These are phyloP conservation scores for Angomonas ambiguus DNA, from an alignment of 208 protist species.

Conservation along the genomic window DNA sequence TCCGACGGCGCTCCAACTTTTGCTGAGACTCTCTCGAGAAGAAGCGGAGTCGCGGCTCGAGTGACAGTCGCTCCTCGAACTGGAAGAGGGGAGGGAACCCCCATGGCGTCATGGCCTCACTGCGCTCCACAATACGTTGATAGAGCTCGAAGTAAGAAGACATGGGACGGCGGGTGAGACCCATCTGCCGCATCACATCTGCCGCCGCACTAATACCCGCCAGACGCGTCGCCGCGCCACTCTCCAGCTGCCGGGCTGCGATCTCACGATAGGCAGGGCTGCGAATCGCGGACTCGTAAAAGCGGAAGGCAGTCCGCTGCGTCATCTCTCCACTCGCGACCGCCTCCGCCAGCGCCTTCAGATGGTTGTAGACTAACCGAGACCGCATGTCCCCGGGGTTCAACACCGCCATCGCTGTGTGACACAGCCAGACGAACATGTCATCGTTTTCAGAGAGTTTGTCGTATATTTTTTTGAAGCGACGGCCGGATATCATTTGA, in stretches of 20 bases:
- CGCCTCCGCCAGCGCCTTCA: conserved; percentile 80
- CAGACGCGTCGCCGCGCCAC: conserved; percentile 73
- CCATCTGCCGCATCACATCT: conserved; percentile 85
- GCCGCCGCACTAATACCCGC: conserved; percentile 82
- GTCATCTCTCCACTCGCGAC: conserved; percentile 83
- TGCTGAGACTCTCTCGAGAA: conserved; percentile 80
- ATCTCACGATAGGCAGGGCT: conserved; percentile 85
- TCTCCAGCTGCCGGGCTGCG: conserved; percentile 75
- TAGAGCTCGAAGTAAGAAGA: conserved; percentile 89
- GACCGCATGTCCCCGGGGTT: conserved; percentile 89
- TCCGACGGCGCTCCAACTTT: conserved; percentile 65
- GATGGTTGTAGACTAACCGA: conserved; percentile 81
- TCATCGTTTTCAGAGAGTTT: conserved; percentile 86
- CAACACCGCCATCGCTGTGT: conserved; percentile 89
- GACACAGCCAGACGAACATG: conserved; percentile 89
- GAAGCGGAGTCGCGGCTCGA: conserved; percentile 84
- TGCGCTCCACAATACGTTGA: conserved; percentile 88
- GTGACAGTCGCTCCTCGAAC: conserved; percentile 84
- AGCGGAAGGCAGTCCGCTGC: conserved; percentile 83
- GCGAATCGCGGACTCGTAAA: conserved; percentile 84
- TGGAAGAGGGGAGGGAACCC: conserved; percentile 90
- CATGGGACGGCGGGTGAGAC: conserved; percentile 84
- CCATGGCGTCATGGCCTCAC: conserved; percentile 89
- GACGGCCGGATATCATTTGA: conserved; percentile 83
- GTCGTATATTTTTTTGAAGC: conserved; percentile 87